phyloP scores from a whole-genome alignment of 139 green algal species.

The Bryopsis sp. region DNA sequence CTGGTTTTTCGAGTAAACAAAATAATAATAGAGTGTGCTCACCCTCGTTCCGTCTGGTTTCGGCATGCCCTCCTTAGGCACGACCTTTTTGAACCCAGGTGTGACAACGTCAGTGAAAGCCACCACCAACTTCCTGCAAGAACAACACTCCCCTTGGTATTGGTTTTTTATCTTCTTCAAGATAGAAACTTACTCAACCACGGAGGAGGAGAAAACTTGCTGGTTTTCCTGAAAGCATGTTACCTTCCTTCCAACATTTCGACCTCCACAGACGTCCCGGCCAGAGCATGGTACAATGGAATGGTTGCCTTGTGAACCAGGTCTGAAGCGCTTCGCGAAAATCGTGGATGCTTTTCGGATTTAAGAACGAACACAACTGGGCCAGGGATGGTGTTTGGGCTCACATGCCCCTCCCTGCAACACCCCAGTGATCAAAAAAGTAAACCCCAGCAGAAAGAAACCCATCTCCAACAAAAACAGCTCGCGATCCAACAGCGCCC shows the following conservation, averaged over 20 bases:
- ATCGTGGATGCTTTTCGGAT: slow-evolving; percentile 40
- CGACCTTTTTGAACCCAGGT: slow-evolving; percentile 37
- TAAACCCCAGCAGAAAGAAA: too few relatives aligned
- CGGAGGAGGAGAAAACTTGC: background rate
- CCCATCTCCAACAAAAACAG: slow-evolving; percentile 17
- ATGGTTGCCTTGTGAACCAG: slow-evolving; percentile 54
- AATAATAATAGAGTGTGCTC: too few relatives aligned
- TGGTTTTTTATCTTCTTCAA: too few relatives aligned
- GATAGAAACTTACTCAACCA: too few relatives aligned
- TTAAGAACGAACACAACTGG: slow-evolving; percentile 57
- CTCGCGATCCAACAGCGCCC: slow-evolving; percentile 1
- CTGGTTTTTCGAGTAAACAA: background rate
- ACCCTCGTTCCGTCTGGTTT: slow-evolving; percentile 21
- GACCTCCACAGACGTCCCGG: slow-evolving; percentile 40
- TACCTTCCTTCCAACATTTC: slow-evolving; percentile 52
- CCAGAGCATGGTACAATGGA: slow-evolving; percentile 56
- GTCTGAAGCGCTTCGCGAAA: slow-evolving; percentile 43
- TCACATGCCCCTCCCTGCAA: slow-evolving; percentile 61
- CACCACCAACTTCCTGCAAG: slow-evolving; percentile 32
- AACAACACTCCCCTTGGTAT: too few relatives aligned
- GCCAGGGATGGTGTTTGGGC: slow-evolving; percentile 41
- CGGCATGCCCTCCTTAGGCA: slow-evolving; percentile 35
- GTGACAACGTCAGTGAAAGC: slow-evolving; percentile 51
- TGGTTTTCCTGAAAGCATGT: slow-evolving; percentile 3
- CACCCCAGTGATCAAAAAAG: too few relatives aligned